phyloP scores from a whole-genome alignment of 805 yeast species.

The Cyberlindnera euphorbiiphila region DNA sequence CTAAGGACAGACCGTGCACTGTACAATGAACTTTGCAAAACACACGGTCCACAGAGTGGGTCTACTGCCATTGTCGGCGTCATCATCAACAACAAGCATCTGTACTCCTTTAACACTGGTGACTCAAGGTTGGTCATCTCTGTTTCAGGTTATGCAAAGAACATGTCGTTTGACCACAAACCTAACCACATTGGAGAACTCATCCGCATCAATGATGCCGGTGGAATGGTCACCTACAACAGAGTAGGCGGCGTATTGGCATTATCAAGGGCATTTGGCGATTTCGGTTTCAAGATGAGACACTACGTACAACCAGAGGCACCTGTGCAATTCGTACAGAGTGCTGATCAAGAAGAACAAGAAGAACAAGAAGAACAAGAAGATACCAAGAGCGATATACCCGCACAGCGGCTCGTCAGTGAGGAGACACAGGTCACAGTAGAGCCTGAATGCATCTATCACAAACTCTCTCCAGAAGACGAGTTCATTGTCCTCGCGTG shows the following conservation, averaged over 20 bases:
- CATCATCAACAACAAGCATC: conserved; percentile 38
- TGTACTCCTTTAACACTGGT: conserved; percentile 68
- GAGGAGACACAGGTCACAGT: conserved; percentile 71
- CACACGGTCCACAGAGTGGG: conserved; percentile 34
- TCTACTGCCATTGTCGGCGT: conserved; percentile 49
- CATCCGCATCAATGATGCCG: conserved; percentile 86
- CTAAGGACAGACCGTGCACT: conserved; percentile 43
- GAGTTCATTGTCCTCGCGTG: conserved; percentile 75
- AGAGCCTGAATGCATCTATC: conserved; percentile 70
- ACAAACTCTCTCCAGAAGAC: conserved; percentile 43
- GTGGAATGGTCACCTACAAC: conserved; percentile 89
- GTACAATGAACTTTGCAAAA: conserved; percentile 30
- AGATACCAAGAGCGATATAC: not conserved
- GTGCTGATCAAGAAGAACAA: conserved; percentile 28
- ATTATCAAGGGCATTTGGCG: conserved; percentile 85
- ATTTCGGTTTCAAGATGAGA: conserved; percentile 50
- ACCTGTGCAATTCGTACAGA: no score
- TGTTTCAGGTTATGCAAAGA: conserved; percentile 50
- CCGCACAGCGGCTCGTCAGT: conserved; percentile 10
- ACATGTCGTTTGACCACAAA: conserved; percentile 76
- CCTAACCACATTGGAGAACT: conserved; percentile 94
- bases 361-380: conserved; percentile 36
- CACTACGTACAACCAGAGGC: conserved; percentile 27
- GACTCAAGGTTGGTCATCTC: conserved; percentile 66
- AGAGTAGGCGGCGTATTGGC: conserved; percentile 96